Evolutionary conservation across 805 yeast species (phyloP), one percentile per base, ranked within the genome.

Genomic region (Blastobotrys muscicola): DNA sequence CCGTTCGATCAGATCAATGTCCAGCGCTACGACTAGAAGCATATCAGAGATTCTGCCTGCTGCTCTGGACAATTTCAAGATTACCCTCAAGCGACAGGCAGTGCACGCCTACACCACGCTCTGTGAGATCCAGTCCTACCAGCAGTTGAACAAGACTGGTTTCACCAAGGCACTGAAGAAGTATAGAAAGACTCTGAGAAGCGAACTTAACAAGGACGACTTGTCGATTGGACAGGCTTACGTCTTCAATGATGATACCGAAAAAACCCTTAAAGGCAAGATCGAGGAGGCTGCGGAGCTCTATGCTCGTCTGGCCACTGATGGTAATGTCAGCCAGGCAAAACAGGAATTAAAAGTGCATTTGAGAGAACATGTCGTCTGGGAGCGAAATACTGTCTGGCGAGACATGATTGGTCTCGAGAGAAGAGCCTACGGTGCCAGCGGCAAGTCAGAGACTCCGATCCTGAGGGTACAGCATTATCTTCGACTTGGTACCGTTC

Each of bases 301-400:
- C 26, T 84, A 77, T 56, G 82, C 90, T 2, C 61, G 67, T 12
- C 60, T 78, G 14, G 58, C 70, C 8, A 54, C 71, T 51, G 57
- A 72, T 60, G 47, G 65, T 46, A 50, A 69, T 54, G 36, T 49
- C 11, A 63, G 56, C 3, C 57, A 55, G 36, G 83, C 89, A 0
- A 67, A 66, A 42, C 76, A 71, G 61, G 55, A 55, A 33, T 62
- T 78, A 36, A 64, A 71, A 43, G 56, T 75, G 46, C 73, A 76
- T 65, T 65, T 90, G 50, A 72, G 97, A 50, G 98, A 90, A 55
- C 94, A 90, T 61, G 84, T 90, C 31, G 95, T 89, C 13, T 90
- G 96, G 94, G 97, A 90, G 65, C 75, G 98, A 61, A 87, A 87
- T 60, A 90, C 97, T 0, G 97, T 90, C 26, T 90, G 98, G 98